These are phyloP conservation scores for Veloboletus limbatus DNA, from an alignment of 1,284 basidiomycete genomes.

Conservation along the genomic window DNA sequence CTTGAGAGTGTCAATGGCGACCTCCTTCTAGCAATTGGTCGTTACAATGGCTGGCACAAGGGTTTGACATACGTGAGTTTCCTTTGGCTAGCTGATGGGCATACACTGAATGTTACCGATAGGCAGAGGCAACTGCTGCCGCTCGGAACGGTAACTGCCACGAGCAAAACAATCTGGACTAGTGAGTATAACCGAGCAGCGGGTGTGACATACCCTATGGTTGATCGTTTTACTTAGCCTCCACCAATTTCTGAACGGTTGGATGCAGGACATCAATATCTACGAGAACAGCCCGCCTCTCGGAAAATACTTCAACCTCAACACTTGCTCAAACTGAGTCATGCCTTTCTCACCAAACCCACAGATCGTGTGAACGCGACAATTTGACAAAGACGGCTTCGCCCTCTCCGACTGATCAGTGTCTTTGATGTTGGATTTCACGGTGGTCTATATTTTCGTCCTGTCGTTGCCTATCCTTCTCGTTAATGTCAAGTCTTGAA, in stretches of 20 bases:
- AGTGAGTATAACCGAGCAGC: constrained; percentile 44
- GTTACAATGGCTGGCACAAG: constrained; percentile 76
- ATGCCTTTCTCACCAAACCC: not conserved
- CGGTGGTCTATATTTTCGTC: not conserved
- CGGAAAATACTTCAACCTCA: constrained; percentile 71
- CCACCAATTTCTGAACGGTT: constrained; percentile 78
- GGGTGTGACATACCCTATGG: not conserved
- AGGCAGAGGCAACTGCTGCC: constrained; percentile 62
- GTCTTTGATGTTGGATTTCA: constrained; percentile 1
- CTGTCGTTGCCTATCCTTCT: constrained; percentile 1
- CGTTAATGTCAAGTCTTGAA: not conserved
- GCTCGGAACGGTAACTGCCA: constrained; percentile 53
- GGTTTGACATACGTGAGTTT: constrained; percentile 60
- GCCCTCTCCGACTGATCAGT: not conserved
- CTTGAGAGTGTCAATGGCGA: constrained; percentile 50
- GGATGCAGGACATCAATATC: constrained; percentile 64
- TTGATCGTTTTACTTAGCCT: constrained; percentile 46
- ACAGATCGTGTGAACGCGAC: not conserved
- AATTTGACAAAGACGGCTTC: not conserved
- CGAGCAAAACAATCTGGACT: constrained; percentile 78
- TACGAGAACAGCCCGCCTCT: constrained; percentile 46
- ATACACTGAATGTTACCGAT: constrained; percentile 4
- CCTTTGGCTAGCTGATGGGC: constrained; percentile 7
- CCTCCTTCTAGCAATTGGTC: constrained; percentile 61
- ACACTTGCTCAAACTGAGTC: constrained; percentile 38